Base-by-base conservation (phyloP, 805 yeast species). In the Torulaspora microellipsoides region DNA sequence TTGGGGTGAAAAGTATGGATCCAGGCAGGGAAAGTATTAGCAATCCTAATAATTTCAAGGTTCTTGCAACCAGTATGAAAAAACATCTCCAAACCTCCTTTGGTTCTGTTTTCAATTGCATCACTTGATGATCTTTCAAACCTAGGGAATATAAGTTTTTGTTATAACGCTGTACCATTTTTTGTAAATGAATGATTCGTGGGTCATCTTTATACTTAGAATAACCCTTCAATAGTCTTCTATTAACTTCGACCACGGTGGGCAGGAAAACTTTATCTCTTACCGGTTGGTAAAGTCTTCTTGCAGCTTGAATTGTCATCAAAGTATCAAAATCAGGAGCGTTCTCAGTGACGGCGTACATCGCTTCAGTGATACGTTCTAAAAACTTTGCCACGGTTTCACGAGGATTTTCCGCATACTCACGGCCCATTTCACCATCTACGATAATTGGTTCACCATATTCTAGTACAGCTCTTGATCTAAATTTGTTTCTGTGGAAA, bases 401-500 rank as follows among this genome's bases (percentile, higher is more conserved):
- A 51, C 85, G 76, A 37, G 87, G 83, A 11, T 83, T 77, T 27
- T 76, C 78, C 17, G 72, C 62, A 63, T 93, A 91, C 54, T 71
- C 71, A 30, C 69, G 68, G 5, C 89, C 90, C 56, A 87, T 70
- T 42, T 72, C 76, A 6, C 69, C 65, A 31, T 73, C 69, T 25
- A 91, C 80, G 39, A 77, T 80, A 43, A 91, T 80, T 1, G 98
- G 96, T 38, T 80, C 70, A 25, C 98, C 98, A 66, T 86, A 91
- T 66, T 91, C 98, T 40, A 93, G 44, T 8, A 90, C 95, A 1
- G 96, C 97, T 56, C 98, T 75, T 8, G 96, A 86, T 62, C 99
- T 76, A 68, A 91, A 91, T 61, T 86, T 87, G 66, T 91, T 87
- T 27, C 96, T 86, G 60, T 87, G 95, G 75, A 91, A 91, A 67